Base-by-base conservation (phyloP, 2,329 filamentous ascomycete species). In the Mariannaea elegans region DNA sequence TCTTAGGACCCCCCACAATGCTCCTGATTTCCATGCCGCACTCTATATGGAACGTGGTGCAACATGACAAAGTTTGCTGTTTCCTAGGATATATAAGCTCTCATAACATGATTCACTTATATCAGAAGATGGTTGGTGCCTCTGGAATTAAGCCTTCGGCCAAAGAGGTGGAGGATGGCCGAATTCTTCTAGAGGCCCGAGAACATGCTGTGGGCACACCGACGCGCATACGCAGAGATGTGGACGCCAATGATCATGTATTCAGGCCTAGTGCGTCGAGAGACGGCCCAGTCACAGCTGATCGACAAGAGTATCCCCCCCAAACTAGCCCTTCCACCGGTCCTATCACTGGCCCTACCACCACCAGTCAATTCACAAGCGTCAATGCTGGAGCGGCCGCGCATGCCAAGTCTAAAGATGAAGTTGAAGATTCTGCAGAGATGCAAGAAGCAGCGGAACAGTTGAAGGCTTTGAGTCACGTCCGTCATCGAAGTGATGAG, bases 381-480 rank as follows among this genome's bases (percentile, higher is more conserved):
- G 52, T 61, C 3, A 52, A 65, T 23, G 48, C 67, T 3, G 53
- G 56, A 1, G 23, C 19, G 6, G 55, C 57, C 10, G 44, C 60
- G 4, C 65, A 71, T 1, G 61, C 63, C 14, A 76, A 77, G 51
- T 61, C 72, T 2, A 78, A 77, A 55, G 70, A 75, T 10, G 75
- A 76, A 13, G 73, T 73, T 6, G 86, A 88, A 68, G 87, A 89
- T 56, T 87, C 87, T n/a, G 86, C 84, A 8, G 87, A 90, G 74
- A 89, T 90, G 85, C 85, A 89, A 65, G 86, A 89, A 72, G 87
- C 87, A 18, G 87, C 87, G 4, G 87, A 89, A 69, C 87, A 89
- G 71, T 78, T 90, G 6, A 89, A 89, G 67, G 87, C 87, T 2
- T 72, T 90, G 39, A 89, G 87, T 65, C 86, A 90, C 67, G 82